A percentile compares a stretch with the other conserved stretches of the same genome.
Evolutionary conservation across 2,329 filamentous ascomycete species (phyloP).

Genomic region (Trichoderma harzianum): DNA sequence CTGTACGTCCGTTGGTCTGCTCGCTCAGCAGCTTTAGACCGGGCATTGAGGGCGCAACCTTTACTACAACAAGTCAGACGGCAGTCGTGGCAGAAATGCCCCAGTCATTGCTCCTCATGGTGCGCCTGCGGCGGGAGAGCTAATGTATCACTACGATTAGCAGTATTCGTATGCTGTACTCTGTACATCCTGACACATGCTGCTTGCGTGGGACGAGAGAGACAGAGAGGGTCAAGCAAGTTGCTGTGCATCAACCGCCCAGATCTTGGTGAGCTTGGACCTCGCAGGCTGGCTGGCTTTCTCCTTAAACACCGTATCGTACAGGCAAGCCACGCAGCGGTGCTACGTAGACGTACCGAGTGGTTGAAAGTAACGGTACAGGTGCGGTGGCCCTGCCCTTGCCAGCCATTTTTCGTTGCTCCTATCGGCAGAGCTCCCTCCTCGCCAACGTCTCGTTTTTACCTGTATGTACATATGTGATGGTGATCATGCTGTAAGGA

Average conservation of each 20-base stretch:
- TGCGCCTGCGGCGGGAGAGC: conserved; percentile 22
- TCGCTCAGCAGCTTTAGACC: background rate
- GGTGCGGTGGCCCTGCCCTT: background rate
- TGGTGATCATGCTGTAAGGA: conserved; percentile 19
- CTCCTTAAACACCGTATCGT: background rate
- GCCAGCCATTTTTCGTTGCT: conserved; percentile 4
- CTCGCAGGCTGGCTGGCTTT: background rate
- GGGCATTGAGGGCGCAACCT: background rate
- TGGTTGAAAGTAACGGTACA: background rate
- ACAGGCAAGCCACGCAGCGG: background rate
- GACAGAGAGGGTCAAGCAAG: background rate
- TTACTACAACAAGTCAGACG: background rate
- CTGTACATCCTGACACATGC: conserved; percentile 2
- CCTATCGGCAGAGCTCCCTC: conserved; percentile 19
- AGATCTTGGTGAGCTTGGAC: conserved; percentile 2
- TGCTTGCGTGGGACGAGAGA: background rate
- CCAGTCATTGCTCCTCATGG: background rate
- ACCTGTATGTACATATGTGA: conserved; percentile 11
- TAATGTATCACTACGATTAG: conserved; percentile 21
- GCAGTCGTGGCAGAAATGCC: background rate
- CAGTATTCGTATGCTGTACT: background rate
- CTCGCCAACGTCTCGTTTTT: conserved; percentile 7
- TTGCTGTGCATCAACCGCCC: background rate
- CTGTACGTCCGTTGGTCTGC: background rate
- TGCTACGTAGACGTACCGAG: background rate